Evolutionary conservation across 495 filamentous ascomycete species (phyloP).

Genomic region (Cetradonia linearis): DNA sequence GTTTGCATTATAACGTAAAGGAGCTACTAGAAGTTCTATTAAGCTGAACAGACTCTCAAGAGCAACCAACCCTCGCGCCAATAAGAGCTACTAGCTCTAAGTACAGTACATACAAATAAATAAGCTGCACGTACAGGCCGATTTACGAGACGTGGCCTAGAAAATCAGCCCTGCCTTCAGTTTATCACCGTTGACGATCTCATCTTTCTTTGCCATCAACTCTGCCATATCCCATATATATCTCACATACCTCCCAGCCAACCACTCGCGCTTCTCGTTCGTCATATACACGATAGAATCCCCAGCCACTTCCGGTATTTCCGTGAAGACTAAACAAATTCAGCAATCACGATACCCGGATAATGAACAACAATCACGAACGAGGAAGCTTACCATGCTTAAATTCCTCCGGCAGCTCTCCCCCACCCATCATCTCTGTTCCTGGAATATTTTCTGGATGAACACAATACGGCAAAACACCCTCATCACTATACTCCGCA

Average conservation of each 20-base stretch:
- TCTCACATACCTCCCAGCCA: constrained; percentile 32
- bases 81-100: background rate
- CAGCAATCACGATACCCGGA: background rate
- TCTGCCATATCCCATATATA: constrained; percentile 39
- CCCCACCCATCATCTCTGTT: constrained; percentile 28
- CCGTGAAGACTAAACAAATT: constrained; percentile 15
- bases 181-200: constrained; percentile 34
- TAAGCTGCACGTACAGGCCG: background rate
- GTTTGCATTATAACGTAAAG: background rate
- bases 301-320: constrained; percentile 31
- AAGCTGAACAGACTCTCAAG: background rate
- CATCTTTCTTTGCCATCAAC: constrained; percentile 34
- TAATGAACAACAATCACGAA: background rate
- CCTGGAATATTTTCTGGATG: constrained; percentile 38
- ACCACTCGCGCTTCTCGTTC: constrained; percentile 32
- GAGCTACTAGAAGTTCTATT: background rate
- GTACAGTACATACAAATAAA: background rate
- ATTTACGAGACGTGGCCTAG: background rate
- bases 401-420: constrained; percentile 10
- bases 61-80: background rate
- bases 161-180: constrained; percentile 36
- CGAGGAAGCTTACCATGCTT: constrained; percentile 6
- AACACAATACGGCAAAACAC: constrained; percentile 32
- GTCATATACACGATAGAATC: constrained; percentile 33
- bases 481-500: constrained; percentile 34